Conservation (phyloP, 371 early-diverging fungal species). For the Mucor lusitanicus region DNA sequence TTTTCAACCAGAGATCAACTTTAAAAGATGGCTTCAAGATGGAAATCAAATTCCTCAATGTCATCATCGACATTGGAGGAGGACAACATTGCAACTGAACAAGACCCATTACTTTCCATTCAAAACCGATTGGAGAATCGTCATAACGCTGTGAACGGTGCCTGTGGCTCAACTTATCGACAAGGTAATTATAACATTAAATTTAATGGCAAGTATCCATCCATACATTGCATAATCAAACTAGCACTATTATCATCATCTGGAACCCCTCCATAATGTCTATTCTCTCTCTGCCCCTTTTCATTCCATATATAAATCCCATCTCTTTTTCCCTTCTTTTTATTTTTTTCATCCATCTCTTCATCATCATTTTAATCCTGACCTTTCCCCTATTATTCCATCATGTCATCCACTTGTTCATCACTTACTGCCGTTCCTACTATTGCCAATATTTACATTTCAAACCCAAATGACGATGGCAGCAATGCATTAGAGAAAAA, state of each 20-base stretch:
- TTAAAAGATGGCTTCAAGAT: slow-evolving; percentile 7
- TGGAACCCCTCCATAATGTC: background rate
- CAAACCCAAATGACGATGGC: background rate
- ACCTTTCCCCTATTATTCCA: background rate
- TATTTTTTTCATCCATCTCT: background rate
- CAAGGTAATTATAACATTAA: background rate
- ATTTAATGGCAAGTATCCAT: slow-evolving; percentile 10
- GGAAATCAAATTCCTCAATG: slow-evolving; percentile 12
- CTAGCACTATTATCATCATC: background rate
- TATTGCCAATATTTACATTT: background rate
- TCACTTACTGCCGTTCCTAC: slow-evolving; percentile 13
- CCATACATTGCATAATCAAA: background rate
- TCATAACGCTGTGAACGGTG: background rate
- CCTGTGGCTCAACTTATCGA: background rate
- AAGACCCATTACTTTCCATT: slow-evolving; percentile 14
- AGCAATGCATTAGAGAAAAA: slow-evolving; percentile 4
- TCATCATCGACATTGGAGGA: slow-evolving; percentile 2
- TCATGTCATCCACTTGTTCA: slow-evolving; percentile 17
- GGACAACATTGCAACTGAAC: background rate
- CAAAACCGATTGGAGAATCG: background rate
- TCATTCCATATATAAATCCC: background rate
- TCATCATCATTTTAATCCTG: background rate
- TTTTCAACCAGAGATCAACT: background rate
- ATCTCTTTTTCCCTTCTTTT: background rate
- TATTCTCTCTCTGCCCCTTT: background rate